Evolutionary conservation across 805 yeast species (phyloP), one percentile per base, ranked within the genome.

Genomic region (Candida gorgasii): DNA sequence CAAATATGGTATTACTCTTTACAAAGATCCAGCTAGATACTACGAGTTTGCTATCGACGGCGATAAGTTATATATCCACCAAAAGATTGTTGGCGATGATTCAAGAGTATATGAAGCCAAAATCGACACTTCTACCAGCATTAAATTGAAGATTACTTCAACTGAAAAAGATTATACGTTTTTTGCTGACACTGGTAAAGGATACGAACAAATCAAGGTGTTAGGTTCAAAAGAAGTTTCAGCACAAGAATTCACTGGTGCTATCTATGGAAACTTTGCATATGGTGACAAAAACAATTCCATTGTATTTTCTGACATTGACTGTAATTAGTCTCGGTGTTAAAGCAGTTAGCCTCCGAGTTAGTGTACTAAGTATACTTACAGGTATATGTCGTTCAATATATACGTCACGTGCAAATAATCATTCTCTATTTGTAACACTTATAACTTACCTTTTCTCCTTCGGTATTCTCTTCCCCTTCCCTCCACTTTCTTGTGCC

Each of bases 1-100:
- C 9, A 33, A 26, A 2, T 22, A 28, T 16, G 43, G 43, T n/a
- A 33, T 40, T 9, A 19, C 38, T 14, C 27, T 40, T 4, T 33
- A 33, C 23, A 40, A 40, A 16, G 43, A 40, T 33, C 34, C 43
- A 5, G 17, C 20, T 9, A 32, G 43, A 40, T 40, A 26, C n/a
- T 33, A 18, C 15, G 43, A 40, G 19, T 26, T 33, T 14, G 43
- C 38, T 9, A n/a, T 40, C 27, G 22, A 40, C 15, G 19, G 14
- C 8, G 5, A 22, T 3, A 27, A 17, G 2, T 7, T 40, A 3
- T 40, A 40, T n/a, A 22, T 40, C 14, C 23, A 17, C 6, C 5
- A 11, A 8, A 24, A 33, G 7, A 39, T 27, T 4, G 24, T 31
- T 14, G 36, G 22, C 4, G 13, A 17, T 8, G 33, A 39, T 22